Percentiles rank a stretch among this genome's conserved stretches.
Conservation (phyloP, 306 rosid genomes). For the Cicer cuneatum region DNA sequence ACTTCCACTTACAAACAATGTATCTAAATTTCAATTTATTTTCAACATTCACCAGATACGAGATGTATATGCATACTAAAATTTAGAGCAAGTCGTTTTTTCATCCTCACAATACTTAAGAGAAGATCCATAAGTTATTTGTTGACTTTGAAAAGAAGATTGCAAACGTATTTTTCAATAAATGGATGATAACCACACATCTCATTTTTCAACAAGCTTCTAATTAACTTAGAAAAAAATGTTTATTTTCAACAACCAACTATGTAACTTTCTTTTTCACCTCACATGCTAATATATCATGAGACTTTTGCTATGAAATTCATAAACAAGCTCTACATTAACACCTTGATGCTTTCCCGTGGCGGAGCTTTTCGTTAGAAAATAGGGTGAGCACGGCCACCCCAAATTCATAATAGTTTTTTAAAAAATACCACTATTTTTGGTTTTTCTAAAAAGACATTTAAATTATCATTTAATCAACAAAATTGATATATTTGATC, state of each 20-base stretch:
- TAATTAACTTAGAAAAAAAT: background rate
- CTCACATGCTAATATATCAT: conserved; percentile 8
- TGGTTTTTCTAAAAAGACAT: no score
- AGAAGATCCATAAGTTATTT: background rate
- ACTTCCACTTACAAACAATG: no score
- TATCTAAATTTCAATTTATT: no score
- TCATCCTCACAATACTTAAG: background rate
- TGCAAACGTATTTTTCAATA: background rate
- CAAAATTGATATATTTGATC: no score
- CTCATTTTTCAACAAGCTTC: conserved; percentile 2
- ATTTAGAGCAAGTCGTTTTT: background rate
- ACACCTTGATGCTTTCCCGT: no score
- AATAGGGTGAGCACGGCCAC: no score
- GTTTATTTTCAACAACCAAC: conserved; percentile 1
- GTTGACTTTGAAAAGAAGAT: background rate
- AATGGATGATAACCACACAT: conserved; percentile 14
- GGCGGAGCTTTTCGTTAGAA: no score
- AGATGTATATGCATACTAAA: background rate
- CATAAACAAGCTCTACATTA: conserved; percentile 1
- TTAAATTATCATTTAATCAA: no score
- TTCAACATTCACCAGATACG: no score
- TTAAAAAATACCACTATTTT: no score
- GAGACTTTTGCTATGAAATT: background rate
- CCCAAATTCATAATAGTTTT: no score
- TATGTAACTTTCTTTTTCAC: background rate